Base-by-base conservation (phyloP, 768 basidiomycete genomes). In the Sarcodon aspratus region DNA sequence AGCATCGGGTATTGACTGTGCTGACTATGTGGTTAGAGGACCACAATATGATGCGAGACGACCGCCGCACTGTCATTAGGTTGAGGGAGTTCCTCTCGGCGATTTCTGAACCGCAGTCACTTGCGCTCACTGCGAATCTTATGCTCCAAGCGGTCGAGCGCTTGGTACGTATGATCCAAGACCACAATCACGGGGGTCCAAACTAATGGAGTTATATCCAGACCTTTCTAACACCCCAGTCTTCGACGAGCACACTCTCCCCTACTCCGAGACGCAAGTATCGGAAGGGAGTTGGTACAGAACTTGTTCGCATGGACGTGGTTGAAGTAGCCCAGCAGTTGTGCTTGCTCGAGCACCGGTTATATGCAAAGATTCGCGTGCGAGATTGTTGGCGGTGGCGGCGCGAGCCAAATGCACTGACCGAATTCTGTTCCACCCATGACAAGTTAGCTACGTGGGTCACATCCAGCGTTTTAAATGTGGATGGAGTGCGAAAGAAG, bases 271-370 rank as follows among this genome's bases (percentile, higher is more conserved):
- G 54, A 15, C 54, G 62, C 33, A 68, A 63, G 52, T 76, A 72
- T 55, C 66, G 69, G 17, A 77, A 74, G 55, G 59, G 69, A 4
- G 71, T 73, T 49, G 79, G 73, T 59, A 71, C 76, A 54, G 84
- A 85, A 45, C 61, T 93, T 13, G 59, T 78, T 10, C 75, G 78
- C 54, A 69, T 85, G 50, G 80, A 86, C 55, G 72, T 87, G 1
- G 58, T 73, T 17, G 78, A 83, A 48, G 58, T 95, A 33, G 90
- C 90, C 0, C 79, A 90, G 38, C 90, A 94, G 56, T 69, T 95
- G 40, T 80, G 83, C n/a, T 65, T 93, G 42, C 68, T 80, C 52
- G 88, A 94, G 61, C 78, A 73, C 48, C 65, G 71, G 35, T 68
- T 82, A 6, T 95, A 92, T 62, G 64, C 69, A 51, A 79, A 78